Conservation (phyloP, 805 yeast species). For the Yarrowia sp. region DNA sequence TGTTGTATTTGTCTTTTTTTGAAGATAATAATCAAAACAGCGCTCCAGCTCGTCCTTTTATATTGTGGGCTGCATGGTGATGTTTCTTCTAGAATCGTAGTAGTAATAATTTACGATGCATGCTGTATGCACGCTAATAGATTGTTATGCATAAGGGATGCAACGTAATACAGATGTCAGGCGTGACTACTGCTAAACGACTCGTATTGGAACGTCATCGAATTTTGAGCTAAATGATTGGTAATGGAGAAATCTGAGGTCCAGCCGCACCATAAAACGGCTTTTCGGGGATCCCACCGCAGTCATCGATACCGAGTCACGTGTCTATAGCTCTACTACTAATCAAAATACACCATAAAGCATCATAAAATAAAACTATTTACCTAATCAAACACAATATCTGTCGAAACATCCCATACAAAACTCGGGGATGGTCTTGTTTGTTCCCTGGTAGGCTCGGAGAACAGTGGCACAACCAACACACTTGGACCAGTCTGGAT, state of each 20-base stretch:
- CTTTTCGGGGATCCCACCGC: no score
- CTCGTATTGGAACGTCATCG: constrained; percentile 15
- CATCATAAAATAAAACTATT: not conserved
- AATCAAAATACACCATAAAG: not conserved
- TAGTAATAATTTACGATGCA: not conserved
- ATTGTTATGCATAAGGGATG: not conserved
- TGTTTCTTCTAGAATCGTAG: not conserved
- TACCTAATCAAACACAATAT: constrained; percentile 17
- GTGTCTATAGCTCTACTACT: no score
- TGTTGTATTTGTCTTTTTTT: constrained; percentile 1
- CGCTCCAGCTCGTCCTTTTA: not conserved
- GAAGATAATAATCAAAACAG: constrained; percentile 1
- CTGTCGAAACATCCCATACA: constrained; percentile 28
- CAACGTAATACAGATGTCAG: not conserved
- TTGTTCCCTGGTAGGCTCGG: constrained; percentile 53
- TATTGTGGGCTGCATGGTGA: not conserved
- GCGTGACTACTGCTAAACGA: not conserved
- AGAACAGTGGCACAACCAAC: constrained; percentile 83
- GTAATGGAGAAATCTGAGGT: not conserved
- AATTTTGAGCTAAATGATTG: not conserved
- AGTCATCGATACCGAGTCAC: no score
- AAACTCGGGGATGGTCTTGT: constrained; percentile 20
- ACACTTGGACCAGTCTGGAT: constrained; percentile 72
- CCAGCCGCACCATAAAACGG: no score
- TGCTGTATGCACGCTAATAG: not conserved